These are phyloP conservation scores for Calonectria pseudoreteaudii DNA, from an alignment of 2,329 filamentous ascomycete genomes.

Conservation along the genomic window DNA sequence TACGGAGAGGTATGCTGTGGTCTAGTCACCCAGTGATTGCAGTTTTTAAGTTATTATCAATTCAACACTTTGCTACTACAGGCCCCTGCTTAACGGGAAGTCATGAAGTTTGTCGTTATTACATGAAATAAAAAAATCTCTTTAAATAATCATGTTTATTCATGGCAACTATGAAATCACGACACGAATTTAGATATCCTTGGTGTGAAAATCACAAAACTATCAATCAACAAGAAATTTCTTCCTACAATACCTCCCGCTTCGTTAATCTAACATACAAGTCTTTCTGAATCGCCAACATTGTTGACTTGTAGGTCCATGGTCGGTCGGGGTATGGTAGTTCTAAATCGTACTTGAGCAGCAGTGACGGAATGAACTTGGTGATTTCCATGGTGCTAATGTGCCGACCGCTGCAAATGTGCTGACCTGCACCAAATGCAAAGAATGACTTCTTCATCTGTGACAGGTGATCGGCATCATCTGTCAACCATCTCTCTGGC, in stretches of 20 bases:
- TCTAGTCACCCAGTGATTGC: too few relatives aligned
- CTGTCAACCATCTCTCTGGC: background rate
- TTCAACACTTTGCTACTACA: too few relatives aligned
- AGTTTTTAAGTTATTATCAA: too few relatives aligned
- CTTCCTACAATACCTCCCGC: background rate
- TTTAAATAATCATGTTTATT: too few relatives aligned
- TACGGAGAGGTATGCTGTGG: too few relatives aligned
- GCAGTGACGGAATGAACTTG: background rate
- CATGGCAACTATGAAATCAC: too few relatives aligned
- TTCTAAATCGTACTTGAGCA: background rate
- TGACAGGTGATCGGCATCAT: background rate
- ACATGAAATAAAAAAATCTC: too few relatives aligned
- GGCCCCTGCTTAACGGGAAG: too few relatives aligned
- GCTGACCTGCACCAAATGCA: background rate
- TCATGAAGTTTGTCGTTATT: too few relatives aligned
- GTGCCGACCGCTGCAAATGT: background rate
- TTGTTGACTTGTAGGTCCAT: background rate
- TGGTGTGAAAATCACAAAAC: too few relatives aligned
- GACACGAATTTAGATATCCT: too few relatives aligned
- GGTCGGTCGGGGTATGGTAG: background rate
- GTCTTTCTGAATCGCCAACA: background rate
- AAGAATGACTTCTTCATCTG: background rate
- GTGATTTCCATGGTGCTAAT: conserved; percentile 5
- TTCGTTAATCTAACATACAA: background rate
- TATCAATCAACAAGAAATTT: background rate